Percentiles rank a stretch among this genome's conserved stretches.
phyloP scores from a whole-genome alignment of 768 basidiomycete genomes.

The Boletus rubroflammeus region DNA sequence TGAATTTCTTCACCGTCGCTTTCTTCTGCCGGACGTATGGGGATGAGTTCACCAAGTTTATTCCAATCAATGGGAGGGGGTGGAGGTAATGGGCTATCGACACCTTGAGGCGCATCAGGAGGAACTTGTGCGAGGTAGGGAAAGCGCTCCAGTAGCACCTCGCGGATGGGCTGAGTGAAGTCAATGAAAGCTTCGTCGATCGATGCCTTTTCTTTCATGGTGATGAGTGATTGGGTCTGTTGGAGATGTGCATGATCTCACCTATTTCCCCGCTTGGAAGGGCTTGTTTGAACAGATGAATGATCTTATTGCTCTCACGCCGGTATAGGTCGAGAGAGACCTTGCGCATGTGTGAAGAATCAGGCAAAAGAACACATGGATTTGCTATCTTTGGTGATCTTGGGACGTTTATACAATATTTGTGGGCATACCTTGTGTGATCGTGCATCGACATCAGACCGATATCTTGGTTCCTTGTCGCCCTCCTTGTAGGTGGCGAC shows the following conservation, averaged over 20 bases:
- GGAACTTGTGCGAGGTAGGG: constrained; percentile 76
- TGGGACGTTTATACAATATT: neutral
- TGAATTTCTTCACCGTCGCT: constrained; percentile 15
- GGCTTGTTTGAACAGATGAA: constrained; percentile 75
- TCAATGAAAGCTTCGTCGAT: constrained; percentile 98
- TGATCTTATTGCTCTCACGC: constrained; percentile 84
- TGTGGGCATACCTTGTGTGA: constrained; percentile 78
- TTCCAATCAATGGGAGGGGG: constrained; percentile 67
- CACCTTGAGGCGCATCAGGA: constrained; percentile 58
- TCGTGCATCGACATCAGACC: constrained; percentile 81
- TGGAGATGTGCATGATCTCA: constrained; percentile 29
- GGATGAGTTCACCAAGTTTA: constrained; percentile 58
- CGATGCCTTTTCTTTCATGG: constrained; percentile 80
- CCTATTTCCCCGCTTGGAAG: constrained; percentile 81
- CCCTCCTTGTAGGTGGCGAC: constrained; percentile 94
- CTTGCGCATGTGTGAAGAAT: constrained; percentile 37
- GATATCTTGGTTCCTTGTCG: constrained; percentile 83
- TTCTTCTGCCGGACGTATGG: constrained; percentile 38
- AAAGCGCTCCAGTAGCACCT: constrained; percentile 66
- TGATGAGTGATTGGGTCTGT: neutral
- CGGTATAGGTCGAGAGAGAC: constrained; percentile 93
- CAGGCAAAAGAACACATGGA: neutral
- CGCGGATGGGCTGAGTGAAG: constrained; percentile 77
- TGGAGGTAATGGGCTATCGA: constrained; percentile 74
- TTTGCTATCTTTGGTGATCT: neutral